phyloP scores from a whole-genome alignment of 192 early-diverging fungal genomes.

The Phycomyces blakesleeanus region DNA sequence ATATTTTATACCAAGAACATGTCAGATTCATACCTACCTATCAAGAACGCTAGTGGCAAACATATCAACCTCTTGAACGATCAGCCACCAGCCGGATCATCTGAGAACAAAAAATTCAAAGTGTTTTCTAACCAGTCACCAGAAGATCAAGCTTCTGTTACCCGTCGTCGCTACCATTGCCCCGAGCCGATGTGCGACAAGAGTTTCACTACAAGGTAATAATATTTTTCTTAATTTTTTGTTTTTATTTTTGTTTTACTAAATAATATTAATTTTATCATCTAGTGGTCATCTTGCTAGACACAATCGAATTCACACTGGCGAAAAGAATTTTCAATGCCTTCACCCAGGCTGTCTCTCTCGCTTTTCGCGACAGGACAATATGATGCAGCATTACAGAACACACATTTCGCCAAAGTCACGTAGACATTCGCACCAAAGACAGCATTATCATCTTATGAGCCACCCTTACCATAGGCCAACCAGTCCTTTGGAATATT shows the following conservation, averaged over 20 bases:
- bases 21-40: conserved; percentile 11
- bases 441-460: neutral
- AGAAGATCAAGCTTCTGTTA: neutral
- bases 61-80: conserved; percentile 33
- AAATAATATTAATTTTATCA: conserved; percentile 6
- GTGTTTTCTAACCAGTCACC: conserved; percentile 6
- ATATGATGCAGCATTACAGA: conserved; percentile 86
- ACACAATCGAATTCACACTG: conserved; percentile 78
- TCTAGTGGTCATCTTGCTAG: conserved; percentile 75
- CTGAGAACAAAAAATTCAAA: neutral
- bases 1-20: too few relatives aligned
- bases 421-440: conserved; percentile 22
- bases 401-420: conserved; percentile 69
- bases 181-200: conserved; percentile 59
- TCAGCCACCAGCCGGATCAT: neutral
- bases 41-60: conserved; percentile 30
- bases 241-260: too few relatives aligned
- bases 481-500: neutral
- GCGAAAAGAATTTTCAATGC: conserved; percentile 75
- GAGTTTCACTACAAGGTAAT: conserved; percentile 73
- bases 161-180: conserved; percentile 68
- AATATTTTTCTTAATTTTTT: neutral
- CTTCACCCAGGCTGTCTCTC: conserved; percentile 63
- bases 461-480: conserved; percentile 10
- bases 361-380: conserved; percentile 77